These are phyloP conservation scores for Yamadazyma jaroonii DNA, from an alignment of 1,139 yeast species.

Conservation along the genomic window DNA sequence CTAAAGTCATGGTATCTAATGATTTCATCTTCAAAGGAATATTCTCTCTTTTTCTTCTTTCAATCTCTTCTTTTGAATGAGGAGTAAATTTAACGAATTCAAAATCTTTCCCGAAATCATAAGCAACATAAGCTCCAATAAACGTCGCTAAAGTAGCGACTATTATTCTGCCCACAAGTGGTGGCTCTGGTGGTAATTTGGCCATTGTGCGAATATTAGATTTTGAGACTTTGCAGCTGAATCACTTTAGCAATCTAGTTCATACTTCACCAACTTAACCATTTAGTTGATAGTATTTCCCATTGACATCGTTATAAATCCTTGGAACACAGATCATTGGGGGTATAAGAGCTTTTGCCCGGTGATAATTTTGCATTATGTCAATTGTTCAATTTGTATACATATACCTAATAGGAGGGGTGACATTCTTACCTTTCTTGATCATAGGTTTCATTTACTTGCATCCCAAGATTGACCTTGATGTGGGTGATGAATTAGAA, in stretches of 20 bases:
- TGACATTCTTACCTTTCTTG: constrained; percentile 69
- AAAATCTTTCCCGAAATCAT: constrained; percentile 39
- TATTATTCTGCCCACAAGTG: constrained; percentile 30
- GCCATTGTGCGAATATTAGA: not conserved
- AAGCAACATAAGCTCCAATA: constrained; percentile 32
- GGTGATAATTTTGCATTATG: too few species aligned
- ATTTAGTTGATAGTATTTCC: too few species aligned
- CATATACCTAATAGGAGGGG: constrained; percentile 66
- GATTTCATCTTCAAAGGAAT: constrained; percentile 29
- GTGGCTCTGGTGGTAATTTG: constrained; percentile 22
- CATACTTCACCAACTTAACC: too few species aligned
- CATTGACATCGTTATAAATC: too few species aligned
- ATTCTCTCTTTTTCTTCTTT: constrained; percentile 33
- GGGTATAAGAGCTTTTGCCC: too few species aligned
- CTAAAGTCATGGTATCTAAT: constrained; percentile 37
- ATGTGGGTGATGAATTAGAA: constrained; percentile 16
- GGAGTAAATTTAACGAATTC: constrained; percentile 41
- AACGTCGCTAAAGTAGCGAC: constrained; percentile 38
- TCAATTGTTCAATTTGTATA: constrained; percentile 10
- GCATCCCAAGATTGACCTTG: constrained; percentile 25
- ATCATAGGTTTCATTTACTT: constrained; percentile 33
- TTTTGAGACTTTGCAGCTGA: constrained; percentile 1
- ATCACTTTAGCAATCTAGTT: not conserved
- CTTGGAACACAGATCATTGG: too few species aligned
- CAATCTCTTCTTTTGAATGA: constrained; percentile 39